Conservation (phyloP, 768 basidiomycete species). For the Leccinum subtestaceum region DNA sequence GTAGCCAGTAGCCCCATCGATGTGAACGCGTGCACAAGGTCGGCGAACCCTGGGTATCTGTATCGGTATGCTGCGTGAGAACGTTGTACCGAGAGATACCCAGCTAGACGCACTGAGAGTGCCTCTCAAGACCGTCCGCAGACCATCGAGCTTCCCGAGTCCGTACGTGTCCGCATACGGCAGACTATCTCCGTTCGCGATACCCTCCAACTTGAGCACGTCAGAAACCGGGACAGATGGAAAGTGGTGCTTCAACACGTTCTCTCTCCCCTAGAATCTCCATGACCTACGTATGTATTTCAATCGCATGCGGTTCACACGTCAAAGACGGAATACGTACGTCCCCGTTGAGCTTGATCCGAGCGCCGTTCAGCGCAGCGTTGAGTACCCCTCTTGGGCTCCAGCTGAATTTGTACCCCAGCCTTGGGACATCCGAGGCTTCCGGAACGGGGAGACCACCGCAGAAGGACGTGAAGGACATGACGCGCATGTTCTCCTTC, state of each 20-base stretch:
- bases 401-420: slow-evolving; percentile 96
- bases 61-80: not conserved
- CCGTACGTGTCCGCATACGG: slow-evolving; percentile 66
- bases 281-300: slow-evolving; percentile 34
- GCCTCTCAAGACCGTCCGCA: slow-evolving; percentile 76
- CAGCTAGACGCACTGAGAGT: slow-evolving; percentile 57
- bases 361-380: slow-evolving; percentile 73
- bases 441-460: slow-evolving; percentile 86
- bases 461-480: slow-evolving; percentile 86
- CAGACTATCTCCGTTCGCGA: slow-evolving; percentile 83
- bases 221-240: slow-evolving; percentile 60
- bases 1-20: slow-evolving; percentile 64
- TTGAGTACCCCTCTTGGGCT: slow-evolving; percentile 81
- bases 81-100: no score
- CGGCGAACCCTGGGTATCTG: slow-evolving; percentile 83
- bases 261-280: slow-evolving; percentile 44
- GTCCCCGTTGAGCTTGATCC: slow-evolving; percentile 55
- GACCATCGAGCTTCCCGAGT: slow-evolving; percentile 38
- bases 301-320: no score
- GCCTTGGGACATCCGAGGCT: slow-evolving; percentile 48
- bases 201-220: slow-evolving; percentile 70
- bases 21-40: slow-evolving; percentile 70
- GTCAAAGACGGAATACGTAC: slow-evolving; percentile 34
- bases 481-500: slow-evolving; percentile 25
- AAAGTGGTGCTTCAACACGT: slow-evolving; percentile 59